Evolutionary conservation across 2,329 filamentous ascomycete genomes (phyloP), one percentile per base, ranked within the genome.

Genomic region (Venturia asperata): DNA sequence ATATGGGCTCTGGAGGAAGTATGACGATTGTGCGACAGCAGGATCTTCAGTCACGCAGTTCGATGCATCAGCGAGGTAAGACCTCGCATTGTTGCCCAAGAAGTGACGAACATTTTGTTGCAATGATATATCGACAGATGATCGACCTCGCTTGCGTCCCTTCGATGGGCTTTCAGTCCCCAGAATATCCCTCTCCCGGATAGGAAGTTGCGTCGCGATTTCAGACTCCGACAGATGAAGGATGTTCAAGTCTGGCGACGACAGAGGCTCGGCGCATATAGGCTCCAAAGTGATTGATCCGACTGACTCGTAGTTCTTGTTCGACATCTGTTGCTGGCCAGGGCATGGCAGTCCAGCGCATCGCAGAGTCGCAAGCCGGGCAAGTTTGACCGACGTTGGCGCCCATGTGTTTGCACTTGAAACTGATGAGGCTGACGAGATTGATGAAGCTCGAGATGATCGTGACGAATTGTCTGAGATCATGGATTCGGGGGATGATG

Each of bases 71-170:
- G 39, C 64, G 27, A 65, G 64, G 47, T 64, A 61, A 34, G 64
- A 62, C 41, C 45, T 62, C n/a, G 42, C 56, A 47, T 62, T 65
- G 21, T 13, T 47, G 56, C 76, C 76, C 37, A 90, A 77, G 69
- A 89, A 79, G 63, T 86, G 82, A 64, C 87, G 85, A 13, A 90
- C 87, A 66, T 87, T 87, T 67, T 88, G 85, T 71, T 89, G 87
- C 10, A 87, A 77, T n/a, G 79, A 76, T 77, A 77, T 71, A 66
- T 89, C 86, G 65, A 83, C 79, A 17, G 85, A 87, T 9, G 85
- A 81, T 62, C 86, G 80, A 70, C 82, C 83, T 69, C 87, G 83
- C 79, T 89, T 89, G 66, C 64, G 79, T 70, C 68, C 77, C 69
- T 66, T 74, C 76, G 64, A 75, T 72, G 39, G 78, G 27, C 63